These are phyloP conservation scores for Acanthamoeba castellanii DNA, from an alignment of 208 protist genomes.

Conservation along the genomic window DNA sequence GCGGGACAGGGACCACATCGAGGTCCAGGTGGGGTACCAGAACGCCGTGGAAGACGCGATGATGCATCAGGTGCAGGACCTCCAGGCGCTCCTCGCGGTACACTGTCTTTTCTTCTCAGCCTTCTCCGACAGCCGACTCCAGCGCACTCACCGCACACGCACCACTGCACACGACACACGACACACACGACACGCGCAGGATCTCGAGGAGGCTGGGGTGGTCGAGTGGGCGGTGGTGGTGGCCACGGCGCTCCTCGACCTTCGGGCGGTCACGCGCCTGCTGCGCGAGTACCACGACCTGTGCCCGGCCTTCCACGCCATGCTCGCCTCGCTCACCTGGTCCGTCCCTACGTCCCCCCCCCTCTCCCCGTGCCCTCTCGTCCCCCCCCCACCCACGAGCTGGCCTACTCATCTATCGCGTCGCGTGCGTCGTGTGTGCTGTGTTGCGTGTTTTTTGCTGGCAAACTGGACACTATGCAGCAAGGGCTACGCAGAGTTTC, in stretches of 20 bases:
- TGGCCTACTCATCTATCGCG: too few species aligned
- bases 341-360: background rate
- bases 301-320: slow-evolving; percentile 35
- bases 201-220: slow-evolving; percentile 20
- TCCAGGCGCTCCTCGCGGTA: slow-evolving; percentile 1
- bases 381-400: too few species aligned
- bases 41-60: background rate
- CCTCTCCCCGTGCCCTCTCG: background rate
- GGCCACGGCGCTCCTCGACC: slow-evolving; percentile 14
- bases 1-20: background rate
- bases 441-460: too few species aligned
- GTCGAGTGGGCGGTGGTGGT: slow-evolving; percentile 28
- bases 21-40: background rate
- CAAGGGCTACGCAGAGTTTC: background rate
- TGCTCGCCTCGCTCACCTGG: slow-evolving; percentile 6
- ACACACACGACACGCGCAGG: background rate
- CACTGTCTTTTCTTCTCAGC: background rate
- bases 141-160: too few species aligned
- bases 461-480: background rate
- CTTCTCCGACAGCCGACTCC: background rate
- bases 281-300: slow-evolving; percentile 3
- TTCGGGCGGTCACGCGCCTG: background rate
- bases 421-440: too few species aligned
- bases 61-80: background rate
- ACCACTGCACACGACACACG: too few species aligned